Base-by-base conservation (phyloP, 2,329 filamentous ascomycete species). In the Trichothecium roseum region DNA sequence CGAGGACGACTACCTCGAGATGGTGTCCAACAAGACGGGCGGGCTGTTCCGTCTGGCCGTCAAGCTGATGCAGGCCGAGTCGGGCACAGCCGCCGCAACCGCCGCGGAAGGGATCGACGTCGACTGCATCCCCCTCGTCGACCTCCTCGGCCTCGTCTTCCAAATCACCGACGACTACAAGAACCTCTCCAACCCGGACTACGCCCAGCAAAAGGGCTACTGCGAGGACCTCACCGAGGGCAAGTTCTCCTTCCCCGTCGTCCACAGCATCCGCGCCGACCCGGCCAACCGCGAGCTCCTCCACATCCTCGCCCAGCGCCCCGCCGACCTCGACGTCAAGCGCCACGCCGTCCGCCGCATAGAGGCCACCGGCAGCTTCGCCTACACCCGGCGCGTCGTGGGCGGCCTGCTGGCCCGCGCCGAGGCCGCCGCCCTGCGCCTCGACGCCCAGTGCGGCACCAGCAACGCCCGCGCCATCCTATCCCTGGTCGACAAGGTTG, bases 181-280 rank as follows among this genome's bases (percentile, higher is more conserved):
- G 53, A 94, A 94, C 54, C 73, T 94, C 28, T 70, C 68, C 20
- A 69, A 64, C 17, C 61, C 60, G 9, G 65, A 73, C 47, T 93
- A 93, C 63, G 76, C 76, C 13, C 67, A 78, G 40, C 86, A 88
- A 56, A 94, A 94, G 62, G 87, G 87, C 16, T 71, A 91, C 42
- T 89, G 82, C 56, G 87, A 94, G 63, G 87, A 94, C 59, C 63
- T 94, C 45, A 93, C 84, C 3, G 87, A 94, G 61, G 87, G 87
- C 39, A 94, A 94, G 68, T 94, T 94, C 63, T 85, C 80, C 15
- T 94, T 93, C 53, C 84, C 85, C 26, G 79, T 94, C 46, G 91
- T 94, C 49, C 86, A 94, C 60, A 80, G 81, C 51, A 88, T 94
- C 45, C 81, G 81, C 37, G 62, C 78, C 31, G 72, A 83, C 49